These are phyloP conservation scores for Spinacia oleracea DNA, from an alignment of 179 eudicot species.

Conservation along the genomic window DNA sequence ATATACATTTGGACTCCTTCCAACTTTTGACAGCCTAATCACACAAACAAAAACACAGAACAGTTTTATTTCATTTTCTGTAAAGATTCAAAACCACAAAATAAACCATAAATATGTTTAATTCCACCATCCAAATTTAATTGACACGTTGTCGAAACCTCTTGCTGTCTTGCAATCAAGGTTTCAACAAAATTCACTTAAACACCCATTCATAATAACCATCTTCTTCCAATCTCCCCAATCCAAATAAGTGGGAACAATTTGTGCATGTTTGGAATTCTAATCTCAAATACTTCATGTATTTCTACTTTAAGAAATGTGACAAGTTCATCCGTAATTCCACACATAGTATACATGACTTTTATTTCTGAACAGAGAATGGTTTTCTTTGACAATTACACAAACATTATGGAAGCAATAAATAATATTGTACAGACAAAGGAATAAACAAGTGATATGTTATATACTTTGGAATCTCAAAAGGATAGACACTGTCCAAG, in stretches of 20 bases:
- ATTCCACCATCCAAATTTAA: not conserved
- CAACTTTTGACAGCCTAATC: constrained; percentile 22
- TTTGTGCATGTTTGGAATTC: not conserved
- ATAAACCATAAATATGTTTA: constrained; percentile 7
- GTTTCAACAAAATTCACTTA: not conserved
- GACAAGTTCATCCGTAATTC: not conserved
- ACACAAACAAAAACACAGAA: constrained; percentile 5
- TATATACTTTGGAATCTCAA: constrained; percentile 1
- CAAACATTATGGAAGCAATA: not conserved
- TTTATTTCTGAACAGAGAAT: not conserved
- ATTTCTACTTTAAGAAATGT: too few relatives aligned
- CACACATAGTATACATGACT: not conserved
- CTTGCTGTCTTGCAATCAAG: not conserved
- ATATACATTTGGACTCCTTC: constrained; percentile 28
- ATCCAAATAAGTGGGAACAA: not conserved
- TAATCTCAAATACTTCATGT: not conserved
- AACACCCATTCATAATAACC: not conserved
- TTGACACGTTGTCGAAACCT: not conserved
- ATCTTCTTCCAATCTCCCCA: not conserved
- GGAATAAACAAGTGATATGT: constrained; percentile 11
- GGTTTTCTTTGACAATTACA: not conserved
- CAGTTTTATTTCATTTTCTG: constrained; percentile 5
- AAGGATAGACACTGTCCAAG: constrained; percentile 17
- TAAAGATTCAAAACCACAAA: constrained; percentile 6
- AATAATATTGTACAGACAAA: not conserved